phyloP scores from a whole-genome alignment of 2,329 filamentous ascomycete genomes.

The Aspergillus luchuensis region DNA sequence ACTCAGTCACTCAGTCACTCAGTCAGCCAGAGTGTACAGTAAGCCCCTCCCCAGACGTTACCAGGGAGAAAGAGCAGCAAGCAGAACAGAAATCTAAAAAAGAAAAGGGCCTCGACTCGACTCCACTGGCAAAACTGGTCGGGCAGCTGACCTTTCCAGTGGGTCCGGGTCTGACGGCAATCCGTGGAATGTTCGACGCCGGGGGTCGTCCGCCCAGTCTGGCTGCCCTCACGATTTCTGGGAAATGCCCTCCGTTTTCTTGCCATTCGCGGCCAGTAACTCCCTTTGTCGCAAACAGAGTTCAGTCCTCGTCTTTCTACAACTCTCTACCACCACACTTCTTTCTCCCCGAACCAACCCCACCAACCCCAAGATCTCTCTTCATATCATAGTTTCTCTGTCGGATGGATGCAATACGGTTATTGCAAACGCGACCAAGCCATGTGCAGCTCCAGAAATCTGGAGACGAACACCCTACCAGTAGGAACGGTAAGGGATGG shows the following conservation, averaged over 20 bases:
- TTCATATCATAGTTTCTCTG: not conserved
- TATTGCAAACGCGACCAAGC: conserved; percentile 1
- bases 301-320: too few species aligned
- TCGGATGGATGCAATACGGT: not conserved
- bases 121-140: conserved; percentile 21
- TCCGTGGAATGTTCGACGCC: conserved; percentile 26
- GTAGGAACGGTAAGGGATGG: conserved; percentile 12
- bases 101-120: conserved; percentile 8
- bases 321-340: not conserved
- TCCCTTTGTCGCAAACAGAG: not conserved
- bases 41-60: not conserved
- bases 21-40: not conserved
- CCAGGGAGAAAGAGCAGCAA: not conserved
- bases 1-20: too few species aligned
- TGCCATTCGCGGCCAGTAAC: not conserved
- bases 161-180: conserved; percentile 20
- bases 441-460: conserved; percentile 10
- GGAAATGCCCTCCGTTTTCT: not conserved
- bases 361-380: not conserved
- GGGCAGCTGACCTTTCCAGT: conserved; percentile 21
- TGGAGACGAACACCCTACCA: conserved; percentile 3
- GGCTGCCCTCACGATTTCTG: not conserved
- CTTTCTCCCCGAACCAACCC: not conserved
- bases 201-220: conserved; percentile 5
- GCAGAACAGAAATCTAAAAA: not conserved